Evolutionary conservation across 371 early-diverging fungal species (phyloP).

Genomic region (Rhizopus delemar): DNA sequence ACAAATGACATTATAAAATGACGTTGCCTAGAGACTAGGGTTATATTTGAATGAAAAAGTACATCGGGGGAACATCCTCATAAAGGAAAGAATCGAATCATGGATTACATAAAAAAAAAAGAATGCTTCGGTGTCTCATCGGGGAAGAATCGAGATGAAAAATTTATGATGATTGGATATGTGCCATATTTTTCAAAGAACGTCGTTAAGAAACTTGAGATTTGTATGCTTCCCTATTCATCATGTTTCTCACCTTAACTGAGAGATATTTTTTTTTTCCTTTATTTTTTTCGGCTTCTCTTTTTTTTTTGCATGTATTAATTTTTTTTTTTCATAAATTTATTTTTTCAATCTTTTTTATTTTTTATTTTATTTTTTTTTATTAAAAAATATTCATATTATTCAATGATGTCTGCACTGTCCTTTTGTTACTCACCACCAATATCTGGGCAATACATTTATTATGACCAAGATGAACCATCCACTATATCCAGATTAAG

Average conservation of each 20-base stretch:
- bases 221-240: conserved; percentile 1
- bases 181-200: neutral
- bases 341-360: conserved; percentile 3
- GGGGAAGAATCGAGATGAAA: neutral
- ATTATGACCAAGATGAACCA: neutral
- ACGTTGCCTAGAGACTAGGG: no score
- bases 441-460: conserved; percentile 1
- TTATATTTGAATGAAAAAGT: no score
- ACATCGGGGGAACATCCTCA: no score
- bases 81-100: no score
- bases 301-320: neutral
- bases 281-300: neutral
- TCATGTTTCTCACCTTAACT: conserved; percentile 5
- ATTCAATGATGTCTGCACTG: conserved; percentile 6
- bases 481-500: conserved; percentile 1
- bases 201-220: neutral
- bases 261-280: neutral
- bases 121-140: conserved; percentile 5
- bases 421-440: conserved; percentile 1
- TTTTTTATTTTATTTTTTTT: neutral
- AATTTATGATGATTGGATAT: neutral
- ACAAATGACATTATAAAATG: no score
- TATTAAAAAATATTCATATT: neutral
- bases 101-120: neutral
- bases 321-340: conserved; percentile 1